phyloP scores from a whole-genome alignment of 208 protist species.

The Acanthamoeba triangularis region DNA sequence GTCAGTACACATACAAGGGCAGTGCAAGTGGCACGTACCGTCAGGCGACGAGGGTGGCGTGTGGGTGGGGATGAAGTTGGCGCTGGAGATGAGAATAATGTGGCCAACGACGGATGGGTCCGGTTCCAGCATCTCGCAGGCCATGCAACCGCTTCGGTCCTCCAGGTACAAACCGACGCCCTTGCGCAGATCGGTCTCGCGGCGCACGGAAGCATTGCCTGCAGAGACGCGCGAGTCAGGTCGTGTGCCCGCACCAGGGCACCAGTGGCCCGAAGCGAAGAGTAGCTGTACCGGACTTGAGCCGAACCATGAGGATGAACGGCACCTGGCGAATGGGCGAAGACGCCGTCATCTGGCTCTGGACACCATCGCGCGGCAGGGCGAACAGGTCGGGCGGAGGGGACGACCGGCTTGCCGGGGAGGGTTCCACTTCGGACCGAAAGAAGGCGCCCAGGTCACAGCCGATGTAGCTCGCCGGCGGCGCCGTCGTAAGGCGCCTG shows the following conservation, averaged over 20 bases:
- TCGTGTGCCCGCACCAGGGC: not conserved
- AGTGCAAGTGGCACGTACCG: not conserved
- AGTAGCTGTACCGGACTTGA: not conserved
- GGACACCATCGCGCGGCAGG: not conserved
- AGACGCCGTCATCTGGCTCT: not conserved
- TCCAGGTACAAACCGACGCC: conserved; percentile 16
- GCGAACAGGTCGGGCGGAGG: not conserved
- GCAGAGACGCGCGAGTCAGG: not conserved
- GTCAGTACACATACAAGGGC: too few species aligned
- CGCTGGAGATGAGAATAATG: not conserved
- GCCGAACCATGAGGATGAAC: conserved; percentile 1
- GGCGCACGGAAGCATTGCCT: not conserved
- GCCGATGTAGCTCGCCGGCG: not conserved
- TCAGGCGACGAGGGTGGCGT: not conserved
- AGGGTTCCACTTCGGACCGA: not conserved
- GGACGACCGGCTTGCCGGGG: not conserved
- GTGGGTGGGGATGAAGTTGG: not conserved
- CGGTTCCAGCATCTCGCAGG: conserved; percentile 37
- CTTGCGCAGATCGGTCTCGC: not conserved
- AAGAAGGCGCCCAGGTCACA: conserved; percentile 9
- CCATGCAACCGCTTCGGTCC: not conserved
- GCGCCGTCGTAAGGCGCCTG: not conserved
- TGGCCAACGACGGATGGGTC: not conserved
- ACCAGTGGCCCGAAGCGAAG: not conserved
- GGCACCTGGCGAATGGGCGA: not conserved